A percentile compares a stretch with the other conserved stretches of the same genome.
Conservation (phyloP, 1,139 yeast genomes). For the Wickerhamomyces sp. region DNA sequence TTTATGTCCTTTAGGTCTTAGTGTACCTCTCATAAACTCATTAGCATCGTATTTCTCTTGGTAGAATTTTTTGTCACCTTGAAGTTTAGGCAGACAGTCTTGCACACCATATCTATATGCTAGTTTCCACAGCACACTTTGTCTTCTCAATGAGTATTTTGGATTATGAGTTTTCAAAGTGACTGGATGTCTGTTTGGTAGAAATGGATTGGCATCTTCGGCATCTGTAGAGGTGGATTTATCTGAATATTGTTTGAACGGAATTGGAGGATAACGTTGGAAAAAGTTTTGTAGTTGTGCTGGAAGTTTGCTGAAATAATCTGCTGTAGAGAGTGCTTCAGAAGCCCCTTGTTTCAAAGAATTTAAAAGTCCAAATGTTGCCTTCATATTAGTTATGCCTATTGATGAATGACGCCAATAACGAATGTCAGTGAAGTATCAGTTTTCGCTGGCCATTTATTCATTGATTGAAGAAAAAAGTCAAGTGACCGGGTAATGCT, state of each 20-base stretch:
- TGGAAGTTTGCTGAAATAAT: conserved; percentile 58
- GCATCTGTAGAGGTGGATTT: conserved; percentile 65
- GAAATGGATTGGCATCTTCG: conserved; percentile 77
- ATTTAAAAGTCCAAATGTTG: too few species aligned
- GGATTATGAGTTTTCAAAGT: conserved; percentile 78
- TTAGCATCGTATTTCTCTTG: conserved; percentile 71
- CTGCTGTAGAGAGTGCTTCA: too few species aligned
- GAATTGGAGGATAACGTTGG: conserved; percentile 79
- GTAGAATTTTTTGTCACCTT: conserved; percentile 64
- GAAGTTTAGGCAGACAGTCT: conserved; percentile 72
- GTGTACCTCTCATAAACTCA: conserved; percentile 72
- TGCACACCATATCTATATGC: conserved; percentile 79
- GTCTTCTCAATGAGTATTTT: conserved; percentile 74
- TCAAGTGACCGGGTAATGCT: too few species aligned
- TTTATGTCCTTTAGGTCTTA: conserved; percentile 74
- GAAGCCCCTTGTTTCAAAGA: too few species aligned
- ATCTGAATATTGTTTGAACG: conserved; percentile 60
- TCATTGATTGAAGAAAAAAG: too few species aligned
- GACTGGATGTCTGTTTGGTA: conserved; percentile 79
- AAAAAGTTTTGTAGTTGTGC: conserved; percentile 69
- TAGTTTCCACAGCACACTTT: conserved; percentile 77
- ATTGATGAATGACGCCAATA: too few species aligned
- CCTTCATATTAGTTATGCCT: too few species aligned
- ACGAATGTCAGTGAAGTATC: too few species aligned
- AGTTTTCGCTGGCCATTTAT: too few species aligned